A percentile compares a stretch with the other conserved stretches of the same genome.
phyloP scores from a whole-genome alignment of 2,329 filamentous ascomycete genomes.

The Cyclaneusma minus region DNA sequence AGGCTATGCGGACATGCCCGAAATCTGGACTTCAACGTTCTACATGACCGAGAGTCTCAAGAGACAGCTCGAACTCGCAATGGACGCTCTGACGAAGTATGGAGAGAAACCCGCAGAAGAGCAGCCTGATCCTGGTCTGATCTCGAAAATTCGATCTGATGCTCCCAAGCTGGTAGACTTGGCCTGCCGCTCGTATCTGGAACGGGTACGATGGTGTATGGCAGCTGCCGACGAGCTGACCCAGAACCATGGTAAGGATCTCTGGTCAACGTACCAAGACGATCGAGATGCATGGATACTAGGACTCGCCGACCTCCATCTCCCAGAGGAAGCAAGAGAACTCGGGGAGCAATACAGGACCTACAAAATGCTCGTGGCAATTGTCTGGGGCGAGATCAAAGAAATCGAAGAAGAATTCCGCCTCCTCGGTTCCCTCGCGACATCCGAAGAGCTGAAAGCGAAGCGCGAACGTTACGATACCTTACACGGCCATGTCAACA shows the following conservation, averaged over 20 bases:
- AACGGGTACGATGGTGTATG: conserved; percentile 41
- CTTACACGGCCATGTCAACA: conserved; percentile 22
- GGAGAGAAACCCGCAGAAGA: conserved; percentile 16
- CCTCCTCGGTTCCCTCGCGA: conserved; percentile 5
- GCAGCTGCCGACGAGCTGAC: conserved; percentile 29
- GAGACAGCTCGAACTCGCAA: conserved; percentile 40
- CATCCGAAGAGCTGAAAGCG: too few species aligned
- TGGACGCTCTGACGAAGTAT: conserved; percentile 15
- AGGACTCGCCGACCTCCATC: conserved; percentile 31
- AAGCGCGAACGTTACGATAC: conserved; percentile 16
- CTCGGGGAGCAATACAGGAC: conserved; percentile 48
- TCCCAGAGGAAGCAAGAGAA: conserved; percentile 38
- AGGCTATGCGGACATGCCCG: conserved; percentile 54
- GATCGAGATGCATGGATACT: conserved; percentile 29
- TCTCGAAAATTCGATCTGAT: conserved; percentile 32
- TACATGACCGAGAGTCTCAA: conserved; percentile 46
- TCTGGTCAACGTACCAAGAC: conserved; percentile 25
- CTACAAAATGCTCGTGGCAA: conserved; percentile 43
- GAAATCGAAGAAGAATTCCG: conserved; percentile 7
- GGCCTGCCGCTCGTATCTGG: conserved; percentile 39
- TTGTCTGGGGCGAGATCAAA: conserved; percentile 16
- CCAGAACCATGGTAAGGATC: conserved; percentile 28
- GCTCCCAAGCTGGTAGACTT: conserved; percentile 38
- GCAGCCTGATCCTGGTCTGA: conserved; percentile 9
- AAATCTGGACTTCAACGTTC: conserved; percentile 71